Conservation (phyloP, 1,284 basidiomycete species). For the Tylopilus sp. region DNA sequence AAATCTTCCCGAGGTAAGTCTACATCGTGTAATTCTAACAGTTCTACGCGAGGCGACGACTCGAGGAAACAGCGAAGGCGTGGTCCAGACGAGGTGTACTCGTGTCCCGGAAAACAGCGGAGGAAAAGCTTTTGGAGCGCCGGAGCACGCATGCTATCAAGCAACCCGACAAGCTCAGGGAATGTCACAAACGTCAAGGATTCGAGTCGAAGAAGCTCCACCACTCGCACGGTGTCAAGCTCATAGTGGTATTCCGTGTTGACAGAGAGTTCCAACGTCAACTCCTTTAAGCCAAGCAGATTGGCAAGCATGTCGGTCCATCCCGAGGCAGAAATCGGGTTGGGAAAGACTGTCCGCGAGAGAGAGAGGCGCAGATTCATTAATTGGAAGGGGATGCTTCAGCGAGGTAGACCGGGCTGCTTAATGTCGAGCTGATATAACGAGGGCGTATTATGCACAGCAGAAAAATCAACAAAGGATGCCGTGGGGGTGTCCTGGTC, state of each 20-base stretch:
- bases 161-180: slow-evolving; percentile 42
- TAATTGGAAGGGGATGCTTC: slow-evolving; percentile 23
- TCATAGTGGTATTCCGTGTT: slow-evolving; percentile 36
- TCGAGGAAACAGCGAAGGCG: slow-evolving; percentile 41
- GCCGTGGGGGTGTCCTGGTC: slow-evolving; percentile 16
- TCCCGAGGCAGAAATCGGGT: slow-evolving; percentile 18
- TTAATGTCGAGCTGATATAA: slow-evolving; percentile 22
- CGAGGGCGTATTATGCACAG: slow-evolving; percentile 19
- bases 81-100: slow-evolving; percentile 37
- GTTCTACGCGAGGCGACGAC: slow-evolving; percentile 42
- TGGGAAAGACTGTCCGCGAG: slow-evolving; percentile 5
- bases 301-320: slow-evolving; percentile 34
- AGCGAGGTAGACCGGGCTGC: slow-evolving; percentile 24
- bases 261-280: slow-evolving; percentile 42
- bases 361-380: slow-evolving; percentile 22
- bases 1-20: slow-evolving; percentile 46
- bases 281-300: slow-evolving; percentile 36
- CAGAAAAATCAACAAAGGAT: slow-evolving; percentile 24
- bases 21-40: slow-evolving; percentile 56
- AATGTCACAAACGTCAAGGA: slow-evolving; percentile 42
- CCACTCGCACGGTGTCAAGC: slow-evolving; percentile 29
- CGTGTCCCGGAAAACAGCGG: slow-evolving; percentile 27
- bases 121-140: slow-evolving; percentile 44
- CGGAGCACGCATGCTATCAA: slow-evolving; percentile 44
- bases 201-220: slow-evolving; percentile 39